Base-by-base conservation (phyloP, 345 rosid genomes). In the Pseudoturritis turrita region DNA sequence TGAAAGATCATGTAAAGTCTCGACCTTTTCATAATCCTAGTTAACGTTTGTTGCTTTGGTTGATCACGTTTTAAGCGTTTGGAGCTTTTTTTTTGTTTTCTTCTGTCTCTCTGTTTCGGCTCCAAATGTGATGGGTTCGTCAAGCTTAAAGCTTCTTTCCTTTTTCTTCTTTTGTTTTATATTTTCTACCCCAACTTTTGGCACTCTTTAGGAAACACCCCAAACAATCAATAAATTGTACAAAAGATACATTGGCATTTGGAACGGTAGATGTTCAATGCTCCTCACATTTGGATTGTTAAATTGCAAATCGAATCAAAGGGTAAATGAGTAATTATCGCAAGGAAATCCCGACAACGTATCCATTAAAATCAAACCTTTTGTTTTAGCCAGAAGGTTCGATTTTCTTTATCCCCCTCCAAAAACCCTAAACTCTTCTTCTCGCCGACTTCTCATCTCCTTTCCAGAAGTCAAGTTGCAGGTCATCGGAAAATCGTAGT, bases 1-100 rank as follows among this genome's bases (percentile, higher is more conserved):
- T n/a, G n/a, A n/a, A 21, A 73, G 71, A 46, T 55, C 58, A 73
- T 65, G 72, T 56, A 28, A 37, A 37, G 60, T 26, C 44, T 73
- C 21, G 41, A 44, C 65, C 23, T 65, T 65, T 73, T 65, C 45
- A 14, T 65, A 13, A 31, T 44, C 13, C 5, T 35, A 61, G 45
- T 73, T 46, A n/a, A 44, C 39, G n/a, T 54, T 25, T 54, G 11
- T 13, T 13, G n/a, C 50, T 64, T 33, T 54, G 47, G 41, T 64
- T 25, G 23, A 13, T 71, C 61, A 44, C 71, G 39, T 54, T 54
- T 45, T 57, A 36, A 70, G 47, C 12, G n/a, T 56, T 40, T 39
- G 5, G 12, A 39, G 59, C 44, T 35, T n/a, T n/a, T n/a, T n/a
- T 39, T 65, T 15, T 39, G 28, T 25, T 17, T 2, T 66, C 15